phyloP scores from a whole-genome alignment of 2,329 filamentous ascomycete genomes.

The Didymella keratinophila region DNA sequence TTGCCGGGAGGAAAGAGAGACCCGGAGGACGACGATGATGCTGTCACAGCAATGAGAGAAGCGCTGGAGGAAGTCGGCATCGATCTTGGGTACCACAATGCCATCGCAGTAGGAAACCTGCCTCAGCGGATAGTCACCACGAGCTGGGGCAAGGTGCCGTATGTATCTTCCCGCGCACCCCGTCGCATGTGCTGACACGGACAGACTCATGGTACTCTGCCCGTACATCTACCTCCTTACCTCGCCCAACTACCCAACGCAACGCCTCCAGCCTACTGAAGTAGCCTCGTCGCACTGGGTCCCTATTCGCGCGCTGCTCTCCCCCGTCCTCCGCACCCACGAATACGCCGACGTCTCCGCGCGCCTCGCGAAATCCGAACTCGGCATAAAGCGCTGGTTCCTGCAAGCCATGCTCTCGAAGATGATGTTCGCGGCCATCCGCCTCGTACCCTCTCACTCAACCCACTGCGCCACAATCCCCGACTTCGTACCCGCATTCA shows the following conservation, averaged over 20 bases:
- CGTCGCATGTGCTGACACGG: background rate
- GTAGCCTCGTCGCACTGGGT: conserved; percentile 76
- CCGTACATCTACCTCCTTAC: conserved; percentile 72
- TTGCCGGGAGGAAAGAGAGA: conserved; percentile 73
- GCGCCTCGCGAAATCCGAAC: conserved; percentile 65
- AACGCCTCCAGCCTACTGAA: conserved; percentile 72
- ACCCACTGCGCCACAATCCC: conserved; percentile 63
- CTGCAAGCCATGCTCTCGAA: conserved; percentile 66
- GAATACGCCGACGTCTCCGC: conserved; percentile 71
- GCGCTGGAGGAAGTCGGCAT: conserved; percentile 72
- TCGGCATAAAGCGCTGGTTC: conserved; percentile 62
- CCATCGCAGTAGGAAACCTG: conserved; percentile 65
- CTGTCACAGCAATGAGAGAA: conserved; percentile 69
- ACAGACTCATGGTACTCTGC: conserved; percentile 70
- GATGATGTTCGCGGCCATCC: conserved; percentile 73
- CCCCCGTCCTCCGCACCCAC: conserved; percentile 65
- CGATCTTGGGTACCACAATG: conserved; percentile 60
- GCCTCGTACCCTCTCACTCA: conserved; percentile 67
- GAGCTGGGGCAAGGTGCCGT: conserved; percentile 71
- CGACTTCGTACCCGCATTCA: conserved; percentile 55
- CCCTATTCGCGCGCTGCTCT: conserved; percentile 67
- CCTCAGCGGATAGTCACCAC: conserved; percentile 72
- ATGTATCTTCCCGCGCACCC: conserved; percentile 37
- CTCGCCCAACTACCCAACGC: conserved; percentile 61
- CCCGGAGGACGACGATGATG: conserved; percentile 68